Evolutionary conservation across 1,284 basidiomycete genomes (phyloP).

Genomic region (Leccinum subspadiceum): DNA sequence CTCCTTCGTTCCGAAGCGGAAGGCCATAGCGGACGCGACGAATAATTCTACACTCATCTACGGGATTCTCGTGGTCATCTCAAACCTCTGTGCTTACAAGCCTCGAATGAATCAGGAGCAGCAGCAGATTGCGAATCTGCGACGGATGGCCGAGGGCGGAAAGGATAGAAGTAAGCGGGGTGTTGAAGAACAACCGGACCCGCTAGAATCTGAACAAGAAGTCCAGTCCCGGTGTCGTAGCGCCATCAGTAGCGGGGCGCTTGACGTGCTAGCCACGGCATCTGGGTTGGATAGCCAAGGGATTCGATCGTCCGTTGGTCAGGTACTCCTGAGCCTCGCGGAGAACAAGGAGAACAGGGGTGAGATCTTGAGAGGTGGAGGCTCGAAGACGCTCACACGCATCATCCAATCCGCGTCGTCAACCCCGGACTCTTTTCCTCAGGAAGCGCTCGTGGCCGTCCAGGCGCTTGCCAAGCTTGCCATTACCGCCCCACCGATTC

Average conservation of each 20-base stretch:
- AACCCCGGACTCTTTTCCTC: conserved; percentile 24
- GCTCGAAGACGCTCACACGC: conserved; percentile 61
- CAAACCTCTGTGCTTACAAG: conserved; percentile 71
- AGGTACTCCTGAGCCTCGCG: conserved; percentile 68
- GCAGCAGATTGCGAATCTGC: conserved; percentile 73
- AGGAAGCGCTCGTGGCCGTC: conserved; percentile 53
- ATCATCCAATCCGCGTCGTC: conserved; percentile 53
- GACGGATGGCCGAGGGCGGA: conserved; percentile 63
- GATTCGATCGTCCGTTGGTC: conserved; percentile 49
- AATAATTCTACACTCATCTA: conserved; percentile 60
- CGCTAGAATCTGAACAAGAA: conserved; percentile 59
- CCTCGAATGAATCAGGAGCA: conserved; percentile 77
- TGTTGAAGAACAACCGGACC: conserved; percentile 28
- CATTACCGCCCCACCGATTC: conserved; percentile 86
- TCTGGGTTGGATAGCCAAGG: conserved; percentile 55
- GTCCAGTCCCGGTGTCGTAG: conserved; percentile 60
- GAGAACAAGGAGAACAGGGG: conserved; percentile 79
- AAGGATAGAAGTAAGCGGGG: conserved; percentile 26
- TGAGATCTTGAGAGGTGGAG: conserved; percentile 80
- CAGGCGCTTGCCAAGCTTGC: conserved; percentile 92
- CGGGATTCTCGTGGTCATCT: conserved; percentile 72
- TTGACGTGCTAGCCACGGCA: conserved; percentile 63
- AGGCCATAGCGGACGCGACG: conserved; percentile 32
- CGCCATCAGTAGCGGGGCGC: conserved; percentile 59
- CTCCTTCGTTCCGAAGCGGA: conserved; percentile 52